These are phyloP conservation scores for Arbutus unedo DNA, from an alignment of 148 eudicot species.

Conservation along the genomic window DNA sequence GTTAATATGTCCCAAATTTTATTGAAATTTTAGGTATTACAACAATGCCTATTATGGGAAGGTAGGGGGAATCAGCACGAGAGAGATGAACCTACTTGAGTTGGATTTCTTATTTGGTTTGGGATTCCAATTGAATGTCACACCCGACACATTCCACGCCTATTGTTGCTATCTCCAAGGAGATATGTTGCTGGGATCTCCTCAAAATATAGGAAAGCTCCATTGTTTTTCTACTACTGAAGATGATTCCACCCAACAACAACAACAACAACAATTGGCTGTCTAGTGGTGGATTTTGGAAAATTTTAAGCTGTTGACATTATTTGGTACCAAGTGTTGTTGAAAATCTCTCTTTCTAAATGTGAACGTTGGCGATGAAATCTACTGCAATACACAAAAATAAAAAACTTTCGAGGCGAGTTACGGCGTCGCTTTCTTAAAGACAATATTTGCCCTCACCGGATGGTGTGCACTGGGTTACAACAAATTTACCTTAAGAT, in stretches of 20 bases:
- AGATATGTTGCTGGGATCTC: constrained; percentile 30
- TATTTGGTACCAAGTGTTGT: too few species aligned
- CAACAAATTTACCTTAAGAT: too few species aligned
- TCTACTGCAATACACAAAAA: too few species aligned
- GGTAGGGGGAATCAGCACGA: constrained; percentile 50
- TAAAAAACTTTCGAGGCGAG: too few species aligned
- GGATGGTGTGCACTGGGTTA: too few species aligned
- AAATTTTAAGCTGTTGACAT: not conserved
- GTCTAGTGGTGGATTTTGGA: constrained; percentile 7
- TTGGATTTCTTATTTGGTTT: constrained; percentile 47
- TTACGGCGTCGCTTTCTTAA: too few species aligned
- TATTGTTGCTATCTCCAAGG: constrained; percentile 38
- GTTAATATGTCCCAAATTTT: not conserved
- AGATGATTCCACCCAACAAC: constrained; percentile 26
- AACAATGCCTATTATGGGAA: constrained; percentile 54
- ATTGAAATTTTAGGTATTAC: constrained; percentile 27
- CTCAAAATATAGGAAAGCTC: constrained; percentile 14
- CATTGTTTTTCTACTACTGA: constrained; percentile 21
- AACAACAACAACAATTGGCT: constrained; percentile 22
- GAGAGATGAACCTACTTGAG: constrained; percentile 49
- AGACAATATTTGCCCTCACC: too few species aligned
- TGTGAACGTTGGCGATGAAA: too few species aligned
- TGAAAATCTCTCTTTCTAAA: too few species aligned
- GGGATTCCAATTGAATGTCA: constrained; percentile 43
- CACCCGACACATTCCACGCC: constrained; percentile 39